Percentiles rank a stretch among this genome's conserved stretches.
These are phyloP conservation scores for Ophiostoma sp. DNA, from an alignment of 2,329 filamentous ascomycete genomes.

Conservation along the genomic window DNA sequence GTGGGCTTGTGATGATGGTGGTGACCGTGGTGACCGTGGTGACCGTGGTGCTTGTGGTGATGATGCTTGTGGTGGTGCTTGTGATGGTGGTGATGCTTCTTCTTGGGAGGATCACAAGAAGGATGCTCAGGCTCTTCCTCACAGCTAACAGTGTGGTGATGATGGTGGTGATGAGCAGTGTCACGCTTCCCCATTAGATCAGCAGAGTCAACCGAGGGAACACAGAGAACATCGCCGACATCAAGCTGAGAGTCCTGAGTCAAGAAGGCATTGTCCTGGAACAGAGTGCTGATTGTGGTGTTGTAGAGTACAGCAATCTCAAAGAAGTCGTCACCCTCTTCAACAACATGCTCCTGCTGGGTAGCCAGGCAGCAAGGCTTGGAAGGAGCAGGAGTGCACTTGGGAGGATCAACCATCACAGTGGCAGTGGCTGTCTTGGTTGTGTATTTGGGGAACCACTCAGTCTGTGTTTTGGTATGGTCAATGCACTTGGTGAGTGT, in stretches of 20 bases:
- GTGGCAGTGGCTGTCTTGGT: conserved; percentile 20
- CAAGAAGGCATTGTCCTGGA: conserved; percentile 21
- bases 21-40: conserved; percentile 14
- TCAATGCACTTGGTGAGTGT: conserved; percentile 23
- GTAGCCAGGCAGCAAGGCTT: conserved; percentile 16
- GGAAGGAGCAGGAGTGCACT: neutral
- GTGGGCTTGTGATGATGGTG: conserved; percentile 15
- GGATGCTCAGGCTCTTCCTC: conserved; percentile 2
- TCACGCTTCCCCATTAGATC: conserved; percentile 19
- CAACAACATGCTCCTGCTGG: conserved; percentile 19
- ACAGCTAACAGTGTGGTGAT: conserved; percentile 14
- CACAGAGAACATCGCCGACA: conserved; percentile 21
- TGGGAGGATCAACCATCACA: conserved; percentile 5
- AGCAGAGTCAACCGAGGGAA: conserved; percentile 4
- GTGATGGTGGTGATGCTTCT: conserved; percentile 19
- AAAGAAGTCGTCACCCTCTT: conserved; percentile 18
- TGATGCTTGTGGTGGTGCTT: conserved; percentile 10
- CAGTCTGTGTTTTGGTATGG: conserved; percentile 21
- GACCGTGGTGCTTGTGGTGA: conserved; percentile 9
- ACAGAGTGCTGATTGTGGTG: conserved; percentile 21
- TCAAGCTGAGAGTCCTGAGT: conserved; percentile 10
- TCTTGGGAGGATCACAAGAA: conserved; percentile 7
- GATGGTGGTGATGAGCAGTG: conserved; percentile 19
- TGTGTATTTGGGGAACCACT: conserved; percentile 21
- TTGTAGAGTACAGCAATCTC: conserved; percentile 20